These are phyloP conservation scores for Cytospora piceicola DNA, from an alignment of 2,329 filamentous ascomycete species.

Conservation along the genomic window DNA sequence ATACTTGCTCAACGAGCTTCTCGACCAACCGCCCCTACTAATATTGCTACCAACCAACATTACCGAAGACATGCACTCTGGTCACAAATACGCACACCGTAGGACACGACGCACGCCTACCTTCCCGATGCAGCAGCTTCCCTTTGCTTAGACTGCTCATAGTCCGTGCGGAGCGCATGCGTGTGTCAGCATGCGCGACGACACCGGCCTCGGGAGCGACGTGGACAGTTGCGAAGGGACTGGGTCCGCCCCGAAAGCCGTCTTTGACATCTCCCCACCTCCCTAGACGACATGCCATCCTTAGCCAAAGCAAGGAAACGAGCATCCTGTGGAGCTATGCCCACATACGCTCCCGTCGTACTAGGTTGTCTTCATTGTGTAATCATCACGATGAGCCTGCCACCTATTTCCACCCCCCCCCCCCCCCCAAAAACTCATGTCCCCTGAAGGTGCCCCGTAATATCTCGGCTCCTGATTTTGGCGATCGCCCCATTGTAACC, in stretches of 20 bases:
- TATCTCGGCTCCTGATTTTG: not conserved
- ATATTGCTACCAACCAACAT: not conserved
- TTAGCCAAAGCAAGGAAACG: not conserved
- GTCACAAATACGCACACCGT: not conserved
- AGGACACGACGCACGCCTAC: not conserved
- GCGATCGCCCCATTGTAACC: not conserved
- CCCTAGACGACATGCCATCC: not conserved
- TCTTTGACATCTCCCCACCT: not conserved
- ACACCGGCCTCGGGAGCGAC: constrained; percentile 1
- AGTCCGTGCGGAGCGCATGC: not conserved
- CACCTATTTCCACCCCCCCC: not conserved
- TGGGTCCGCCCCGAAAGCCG: not conserved
- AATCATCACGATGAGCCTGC: not conserved
- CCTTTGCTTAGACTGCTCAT: not conserved
- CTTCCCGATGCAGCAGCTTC: constrained; percentile 1
- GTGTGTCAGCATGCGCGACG: not conserved
- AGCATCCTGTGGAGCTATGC: not conserved
- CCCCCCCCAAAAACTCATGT: not conserved
- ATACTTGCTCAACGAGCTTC: not conserved
- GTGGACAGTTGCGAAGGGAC: not conserved
- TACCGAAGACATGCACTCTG: not conserved
- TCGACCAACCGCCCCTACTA: not conserved
- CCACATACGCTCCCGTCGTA: not conserved
- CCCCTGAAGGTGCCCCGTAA: not conserved
- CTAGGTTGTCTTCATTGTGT: not conserved